These are phyloP conservation scores for Colletotrichum salicis DNA, from an alignment of 2,329 filamentous ascomycete species.

Conservation along the genomic window DNA sequence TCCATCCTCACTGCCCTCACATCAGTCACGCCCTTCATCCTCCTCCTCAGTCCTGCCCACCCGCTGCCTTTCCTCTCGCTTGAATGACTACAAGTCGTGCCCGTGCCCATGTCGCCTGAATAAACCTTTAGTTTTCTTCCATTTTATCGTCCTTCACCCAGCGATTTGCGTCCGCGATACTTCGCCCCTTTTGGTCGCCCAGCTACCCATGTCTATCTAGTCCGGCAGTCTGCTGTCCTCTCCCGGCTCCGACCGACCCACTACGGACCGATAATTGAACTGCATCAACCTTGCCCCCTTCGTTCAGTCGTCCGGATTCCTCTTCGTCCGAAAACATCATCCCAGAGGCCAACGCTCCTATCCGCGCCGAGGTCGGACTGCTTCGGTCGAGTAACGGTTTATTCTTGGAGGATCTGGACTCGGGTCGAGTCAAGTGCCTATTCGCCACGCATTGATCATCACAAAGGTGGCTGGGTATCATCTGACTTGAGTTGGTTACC, in stretches of 20 bases:
- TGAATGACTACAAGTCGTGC: conserved; percentile 19
- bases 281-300: neutral
- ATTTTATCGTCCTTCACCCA: conserved; percentile 11
- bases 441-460: neutral
- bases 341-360: neutral
- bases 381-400: neutral
- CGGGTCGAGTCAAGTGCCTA: conserved; percentile 1
- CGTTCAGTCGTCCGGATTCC: neutral
- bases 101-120: conserved; percentile 18
- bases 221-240: neutral
- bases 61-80: neutral
- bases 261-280: conserved; percentile 24
- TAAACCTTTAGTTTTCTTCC: conserved; percentile 23
- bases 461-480: neutral
- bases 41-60: conserved; percentile 9
- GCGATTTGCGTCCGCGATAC: neutral
- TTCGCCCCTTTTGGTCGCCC: neutral
- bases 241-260: conserved; percentile 31
- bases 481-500: conserved; percentile 12
- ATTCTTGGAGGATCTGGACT: neutral
- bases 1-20: neutral
- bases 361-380: neutral
- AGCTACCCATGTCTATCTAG: conserved; percentile 20
- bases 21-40: neutral
- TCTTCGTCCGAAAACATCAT: neutral